Percentiles rank a stretch among this genome's conserved stretches.
Evolutionary conservation across 2,329 filamentous ascomycete species (phyloP).

Genomic region (Rhynchosporium graminicola): DNA sequence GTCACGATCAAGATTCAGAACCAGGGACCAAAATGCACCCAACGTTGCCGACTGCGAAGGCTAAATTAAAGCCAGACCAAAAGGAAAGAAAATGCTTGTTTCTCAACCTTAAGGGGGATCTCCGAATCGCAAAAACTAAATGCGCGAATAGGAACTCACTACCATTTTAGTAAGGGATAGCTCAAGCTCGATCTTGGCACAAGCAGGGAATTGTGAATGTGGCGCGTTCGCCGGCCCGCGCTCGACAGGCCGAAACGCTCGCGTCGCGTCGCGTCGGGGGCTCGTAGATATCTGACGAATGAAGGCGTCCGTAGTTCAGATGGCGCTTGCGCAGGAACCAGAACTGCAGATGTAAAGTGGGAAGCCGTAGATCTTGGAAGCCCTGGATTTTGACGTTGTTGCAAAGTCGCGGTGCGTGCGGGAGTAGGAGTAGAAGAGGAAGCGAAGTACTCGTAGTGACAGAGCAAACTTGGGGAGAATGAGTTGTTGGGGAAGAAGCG

Average conservation of each 20-base stretch:
- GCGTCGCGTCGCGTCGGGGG: background rate
- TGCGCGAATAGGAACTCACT: no score
- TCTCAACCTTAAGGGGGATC: no score
- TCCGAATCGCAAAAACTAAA: no score
- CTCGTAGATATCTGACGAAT: conserved; percentile 2
- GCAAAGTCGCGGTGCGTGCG: background rate
- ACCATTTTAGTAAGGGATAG: no score
- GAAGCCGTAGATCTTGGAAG: conserved; percentile 5
- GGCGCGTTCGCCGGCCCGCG: no score
- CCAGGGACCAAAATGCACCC: no score
- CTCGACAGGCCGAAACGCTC: background rate
- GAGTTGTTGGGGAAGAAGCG: background rate
- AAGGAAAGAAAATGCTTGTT: no score
- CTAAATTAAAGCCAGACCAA: no score
- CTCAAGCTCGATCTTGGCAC: background rate
- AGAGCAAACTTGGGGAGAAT: background rate
- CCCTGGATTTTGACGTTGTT: background rate
- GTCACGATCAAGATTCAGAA: no score
- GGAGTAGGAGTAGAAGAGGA: background rate
- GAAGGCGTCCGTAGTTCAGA: background rate
- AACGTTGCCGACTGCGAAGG: no score
- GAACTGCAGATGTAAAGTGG: background rate
- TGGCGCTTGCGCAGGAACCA: conserved; percentile 19
- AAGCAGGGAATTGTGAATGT: background rate
- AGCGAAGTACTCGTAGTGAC: background rate